phyloP scores from a whole-genome alignment of 2,329 filamentous ascomycete species.

The Elsinoe australis region DNA sequence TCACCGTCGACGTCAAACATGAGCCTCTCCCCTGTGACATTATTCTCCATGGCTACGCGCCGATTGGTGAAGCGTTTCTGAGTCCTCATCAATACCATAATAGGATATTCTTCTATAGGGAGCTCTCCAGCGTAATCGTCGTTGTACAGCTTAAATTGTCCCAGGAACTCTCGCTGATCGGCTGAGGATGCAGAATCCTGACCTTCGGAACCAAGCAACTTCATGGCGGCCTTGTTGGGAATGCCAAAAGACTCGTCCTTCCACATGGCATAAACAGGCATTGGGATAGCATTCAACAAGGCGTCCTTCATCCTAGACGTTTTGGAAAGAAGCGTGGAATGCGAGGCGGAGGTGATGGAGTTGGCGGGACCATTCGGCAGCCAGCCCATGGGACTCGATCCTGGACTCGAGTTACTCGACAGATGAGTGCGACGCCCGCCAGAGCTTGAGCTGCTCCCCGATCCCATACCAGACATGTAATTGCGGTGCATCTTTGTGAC shows the following conservation, averaged over 20 bases:
- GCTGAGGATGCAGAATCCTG: conserved; percentile 32
- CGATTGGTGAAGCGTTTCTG: conserved; percentile 52
- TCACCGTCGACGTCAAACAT: conserved; percentile 62
- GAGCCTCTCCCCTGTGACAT: conserved; percentile 44
- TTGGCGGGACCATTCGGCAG: conserved; percentile 24
- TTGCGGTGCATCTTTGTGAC: conserved; percentile 37
- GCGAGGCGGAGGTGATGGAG: conserved; percentile 25
- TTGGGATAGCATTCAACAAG: conserved; percentile 63
- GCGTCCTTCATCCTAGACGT: conserved; percentile 69
- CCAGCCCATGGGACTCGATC: conserved; percentile 18
- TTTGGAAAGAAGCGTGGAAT: conserved; percentile 60
- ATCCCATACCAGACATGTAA: conserved; percentile 33
- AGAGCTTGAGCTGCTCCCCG: conserved; percentile 32
- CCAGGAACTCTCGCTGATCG: conserved; percentile 47
- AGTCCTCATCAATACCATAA: conserved; percentile 56
- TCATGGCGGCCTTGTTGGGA: conserved; percentile 57
- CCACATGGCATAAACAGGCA: conserved; percentile 74
- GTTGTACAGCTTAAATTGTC: conserved; percentile 55
- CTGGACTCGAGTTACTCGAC: conserved; percentile 16
- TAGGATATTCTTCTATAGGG: conserved; percentile 55
- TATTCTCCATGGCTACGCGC: conserved; percentile 57
- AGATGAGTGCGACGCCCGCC: conserved; percentile 20
- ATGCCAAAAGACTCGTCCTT: conserved; percentile 67
- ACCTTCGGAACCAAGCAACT: conserved; percentile 32
- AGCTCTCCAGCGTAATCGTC: conserved; percentile 58